Percentiles rank a stretch among this genome's conserved stretches.
phyloP scores from a whole-genome alignment of 768 basidiomycete species.

The Lactarius sp. region DNA sequence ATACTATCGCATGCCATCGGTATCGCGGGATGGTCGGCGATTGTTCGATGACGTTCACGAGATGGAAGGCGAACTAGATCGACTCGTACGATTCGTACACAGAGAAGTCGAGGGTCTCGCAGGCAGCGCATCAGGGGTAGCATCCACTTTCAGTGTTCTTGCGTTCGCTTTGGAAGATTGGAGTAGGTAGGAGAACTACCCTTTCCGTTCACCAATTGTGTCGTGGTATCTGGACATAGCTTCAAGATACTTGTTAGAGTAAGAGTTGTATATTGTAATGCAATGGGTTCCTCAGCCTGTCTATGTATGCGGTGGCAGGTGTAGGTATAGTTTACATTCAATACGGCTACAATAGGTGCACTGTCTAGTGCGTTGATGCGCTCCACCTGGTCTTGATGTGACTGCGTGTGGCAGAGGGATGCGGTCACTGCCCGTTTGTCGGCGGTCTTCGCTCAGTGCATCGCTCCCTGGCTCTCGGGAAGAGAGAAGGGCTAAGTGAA shows the following conservation, averaged over 20 bases:
- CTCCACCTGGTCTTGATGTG: neutral
- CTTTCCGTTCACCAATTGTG: neutral
- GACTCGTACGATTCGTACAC: constrained; percentile 62
- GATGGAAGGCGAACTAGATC: constrained; percentile 65
- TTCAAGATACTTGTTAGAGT: neutral
- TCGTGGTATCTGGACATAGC: neutral
- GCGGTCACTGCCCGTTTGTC: neutral
- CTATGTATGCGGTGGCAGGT: neutral
- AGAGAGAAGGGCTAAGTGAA: neutral
- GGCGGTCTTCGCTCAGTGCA: neutral
- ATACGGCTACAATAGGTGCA: constrained; percentile 1
- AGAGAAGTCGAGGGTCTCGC: constrained; percentile 67
- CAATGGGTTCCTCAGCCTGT: neutral
- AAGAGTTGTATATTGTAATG: neutral
- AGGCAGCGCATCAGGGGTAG: constrained; percentile 53
- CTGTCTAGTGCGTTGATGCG: neutral
- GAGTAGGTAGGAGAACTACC: constrained; percentile 40
- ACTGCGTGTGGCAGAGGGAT: neutral
- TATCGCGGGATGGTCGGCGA: constrained; percentile 42
- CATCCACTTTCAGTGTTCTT: constrained; percentile 61
- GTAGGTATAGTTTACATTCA: neutral
- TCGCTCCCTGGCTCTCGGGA: neutral
- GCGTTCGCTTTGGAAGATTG: constrained; percentile 79
- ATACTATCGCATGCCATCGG: constrained; percentile 38
- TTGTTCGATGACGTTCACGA: constrained; percentile 51